Evolutionary conservation across 2,329 filamentous ascomycete genomes (phyloP).

Genomic region (Pezicula neosporulosa): DNA sequence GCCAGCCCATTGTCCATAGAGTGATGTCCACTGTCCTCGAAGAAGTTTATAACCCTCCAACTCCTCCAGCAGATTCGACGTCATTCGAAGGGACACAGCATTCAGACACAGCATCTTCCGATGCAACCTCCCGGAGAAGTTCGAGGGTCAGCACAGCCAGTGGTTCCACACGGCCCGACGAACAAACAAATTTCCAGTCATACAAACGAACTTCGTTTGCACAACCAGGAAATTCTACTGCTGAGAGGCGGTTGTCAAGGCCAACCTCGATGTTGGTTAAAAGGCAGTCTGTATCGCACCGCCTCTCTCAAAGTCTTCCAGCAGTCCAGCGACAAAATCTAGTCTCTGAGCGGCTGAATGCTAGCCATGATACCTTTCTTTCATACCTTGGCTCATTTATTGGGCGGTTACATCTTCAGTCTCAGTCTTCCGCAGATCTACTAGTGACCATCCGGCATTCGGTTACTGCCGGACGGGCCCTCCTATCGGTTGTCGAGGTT

Average conservation of each 20-base stretch:
- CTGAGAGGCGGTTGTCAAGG: conserved; percentile 22
- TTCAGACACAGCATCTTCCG: conserved; percentile 37
- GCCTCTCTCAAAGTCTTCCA: conserved; percentile 69
- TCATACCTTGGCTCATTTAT: conserved; percentile 92
- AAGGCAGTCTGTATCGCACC: conserved; percentile 50
- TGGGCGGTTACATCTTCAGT: conserved; percentile 83
- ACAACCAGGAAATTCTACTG: conserved; percentile 14
- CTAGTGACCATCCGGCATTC: conserved; percentile 80
- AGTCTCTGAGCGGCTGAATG: conserved; percentile 77
- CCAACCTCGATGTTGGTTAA: conserved; percentile 20
- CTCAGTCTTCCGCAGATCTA: conserved; percentile 83
- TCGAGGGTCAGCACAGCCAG: conserved; percentile 27
- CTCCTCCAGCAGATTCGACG: conserved; percentile 57
- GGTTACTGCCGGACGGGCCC: conserved; percentile 73
- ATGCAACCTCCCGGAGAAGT: conserved; percentile 24
- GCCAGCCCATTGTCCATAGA: conserved; percentile 49
- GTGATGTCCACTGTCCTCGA: conserved; percentile 58
- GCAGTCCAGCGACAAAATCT: conserved; percentile 65
- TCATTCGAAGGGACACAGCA: conserved; percentile 38
- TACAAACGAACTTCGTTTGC: conserved; percentile 23
- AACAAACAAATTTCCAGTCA: conserved; percentile 25
- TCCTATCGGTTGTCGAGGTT: conserved; percentile 77
- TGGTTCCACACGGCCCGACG: conserved; percentile 21
- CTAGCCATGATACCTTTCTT: conserved; percentile 82
- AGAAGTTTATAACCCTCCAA: conserved; percentile 56